Base-by-base conservation (phyloP, 164 flowering plant species). In the Cinnamomum chago region DNA sequence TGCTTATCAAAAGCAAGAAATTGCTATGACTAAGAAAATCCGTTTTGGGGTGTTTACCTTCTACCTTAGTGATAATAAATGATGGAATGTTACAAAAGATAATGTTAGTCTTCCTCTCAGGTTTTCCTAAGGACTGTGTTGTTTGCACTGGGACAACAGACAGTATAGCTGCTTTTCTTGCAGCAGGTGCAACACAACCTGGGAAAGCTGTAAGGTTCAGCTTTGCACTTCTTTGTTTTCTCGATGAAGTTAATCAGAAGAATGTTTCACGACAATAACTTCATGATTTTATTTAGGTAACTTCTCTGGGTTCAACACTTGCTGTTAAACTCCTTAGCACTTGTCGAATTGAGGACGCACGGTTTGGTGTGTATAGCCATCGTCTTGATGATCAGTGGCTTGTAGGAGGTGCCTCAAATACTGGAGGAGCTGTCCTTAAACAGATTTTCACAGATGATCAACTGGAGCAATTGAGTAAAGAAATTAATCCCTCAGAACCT, bases 361-460 rank as follows among this genome's bases (percentile, higher is more conserved):
- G 99, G 64, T 95, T 80, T 82, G 98, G 99, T 22, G 96, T 93
- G 33, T 95, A 95, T 74, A 93, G 99, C 76, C 99, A 95, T 76
- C 95, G 98, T 22, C 95, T 95, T 27, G 99, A 92, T 70, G 92
- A 95, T 81, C 88, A 87, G 72, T 95, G 99, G 99, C 94, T 95
- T 55, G 99, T 95, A 72, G 99, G 99, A 73, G 99, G 99, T 78
- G 99, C 99, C 75, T 95, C 99, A 76, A 95, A 95, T 76, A 93
- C 92, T 13, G 92, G 92, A 65, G 98, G 95, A 80, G 93, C 93
- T 72, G 93, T 89, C 77, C 93, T 95, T 66, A 85, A 86, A 80
- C 83, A 93, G 75, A 62, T 88, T 62, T 95, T 95, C 79, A 90
- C 93, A 7, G 97, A 93, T 70, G 85, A 88, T 70, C 89, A 92